Evolutionary conservation across 2,329 filamentous ascomycete species (phyloP), one percentile per base, ranked within the genome.

Genomic region (Epichloe elymi): DNA sequence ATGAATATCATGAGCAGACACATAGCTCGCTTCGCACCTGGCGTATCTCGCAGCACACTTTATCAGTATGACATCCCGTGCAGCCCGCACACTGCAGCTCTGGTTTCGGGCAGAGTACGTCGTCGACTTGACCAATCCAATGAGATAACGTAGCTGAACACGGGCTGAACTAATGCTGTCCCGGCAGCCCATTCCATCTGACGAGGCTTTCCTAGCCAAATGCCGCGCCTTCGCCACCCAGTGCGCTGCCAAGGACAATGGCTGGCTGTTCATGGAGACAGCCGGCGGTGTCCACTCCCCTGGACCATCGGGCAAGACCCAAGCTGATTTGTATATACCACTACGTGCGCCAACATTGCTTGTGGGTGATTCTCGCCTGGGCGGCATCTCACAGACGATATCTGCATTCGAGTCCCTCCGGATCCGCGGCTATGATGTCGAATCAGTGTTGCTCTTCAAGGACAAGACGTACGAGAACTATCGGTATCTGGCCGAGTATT

Each of bases 261-360:
- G 77, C n/a, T 79, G 83, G 65, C 68, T 86, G 1, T 74, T 94
- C 45, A 71, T 93, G 44, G 88, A 94, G 63, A 93, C 88, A 2
- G 87, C 88, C 1, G 88, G 87, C 1, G 88, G 88, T 1, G 85
- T 91, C 0, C 81, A 91, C 54, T 91, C 86, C 0, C 0, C 88
- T 0, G 79, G 79, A 0, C 88, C 87, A 1, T 86, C 84, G 37
- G 86, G 86, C 10, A 84, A 75, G 2, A 80, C 84, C 0, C 88
- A 94, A 61, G 86, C 83, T 2, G 87, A 94, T 60, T 67, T 90
- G 1, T 93, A 90, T 61, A 73, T 83, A 19, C 81, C 86, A 0
- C 67, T 94, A 1, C 75, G 87, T n/a, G 67, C 86, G 1, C 87
- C 88, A 0, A 77, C 85, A 1, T 67, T 93, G 14, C 75, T 94